phyloP scores from a whole-genome alignment of 2,329 filamentous ascomycete species.

The Ophiostoma himal-ulmi region DNA sequence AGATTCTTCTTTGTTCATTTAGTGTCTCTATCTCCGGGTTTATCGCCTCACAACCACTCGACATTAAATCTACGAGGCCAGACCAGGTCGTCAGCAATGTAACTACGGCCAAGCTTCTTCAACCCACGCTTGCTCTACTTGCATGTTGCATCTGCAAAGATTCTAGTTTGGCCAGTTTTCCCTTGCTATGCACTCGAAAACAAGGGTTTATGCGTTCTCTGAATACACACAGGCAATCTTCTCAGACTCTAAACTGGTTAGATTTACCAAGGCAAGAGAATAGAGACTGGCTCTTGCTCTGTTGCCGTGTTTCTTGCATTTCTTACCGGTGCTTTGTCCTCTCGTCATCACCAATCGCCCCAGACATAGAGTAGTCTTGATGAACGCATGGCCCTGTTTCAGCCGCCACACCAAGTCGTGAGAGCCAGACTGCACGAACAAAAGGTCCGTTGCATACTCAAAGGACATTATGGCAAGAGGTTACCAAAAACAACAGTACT shows the following conservation, averaged over 20 bases:
- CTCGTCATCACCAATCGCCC: not conserved
- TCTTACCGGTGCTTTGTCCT: not conserved
- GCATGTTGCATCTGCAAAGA: not conserved
- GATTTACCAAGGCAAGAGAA: not conserved
- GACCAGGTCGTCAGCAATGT: not conserved
- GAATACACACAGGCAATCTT: not conserved
- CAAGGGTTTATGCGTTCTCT: conserved; percentile 10
- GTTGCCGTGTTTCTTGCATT: not conserved
- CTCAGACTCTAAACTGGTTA: not conserved
- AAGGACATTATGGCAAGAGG: conserved; percentile 12
- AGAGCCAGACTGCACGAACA: conserved; percentile 15
- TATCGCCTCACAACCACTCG: not conserved
- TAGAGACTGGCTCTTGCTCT: too few species aligned
- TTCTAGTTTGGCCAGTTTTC: not conserved
- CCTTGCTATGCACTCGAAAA: not conserved
- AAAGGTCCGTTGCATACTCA: not conserved
- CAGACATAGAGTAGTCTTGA: not conserved
- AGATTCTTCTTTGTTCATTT: not conserved
- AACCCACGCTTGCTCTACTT: not conserved
- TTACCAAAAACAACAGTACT: conserved; percentile 5
- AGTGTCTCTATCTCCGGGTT: not conserved
- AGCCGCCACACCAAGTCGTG: not conserved
- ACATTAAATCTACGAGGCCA: conserved; percentile 3
- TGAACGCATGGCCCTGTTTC: conserved; percentile 10
- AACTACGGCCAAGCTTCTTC: not conserved